Evolutionary conservation across 208 protist genomes (phyloP).

Genomic region (Trypanosoma caninum): DNA sequence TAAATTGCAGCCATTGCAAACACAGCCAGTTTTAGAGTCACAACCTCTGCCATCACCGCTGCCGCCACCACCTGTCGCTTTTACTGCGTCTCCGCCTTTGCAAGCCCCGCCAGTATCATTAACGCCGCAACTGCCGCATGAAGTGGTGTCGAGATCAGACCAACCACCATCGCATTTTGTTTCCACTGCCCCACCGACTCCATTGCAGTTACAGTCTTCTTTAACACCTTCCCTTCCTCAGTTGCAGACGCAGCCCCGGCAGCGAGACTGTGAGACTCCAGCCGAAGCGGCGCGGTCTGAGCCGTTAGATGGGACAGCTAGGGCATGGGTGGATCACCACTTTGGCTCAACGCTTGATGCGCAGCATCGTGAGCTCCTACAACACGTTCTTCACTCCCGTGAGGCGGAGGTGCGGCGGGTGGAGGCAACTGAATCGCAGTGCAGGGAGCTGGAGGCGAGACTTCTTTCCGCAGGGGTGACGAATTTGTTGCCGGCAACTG

Average conservation of each 20-base stretch:
- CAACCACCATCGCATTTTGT: no score
- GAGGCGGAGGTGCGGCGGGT: conserved; percentile 26
- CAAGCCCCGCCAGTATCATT: conserved; percentile 6
- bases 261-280: conserved; percentile 5
- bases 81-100: conserved; percentile 8
- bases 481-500: neutral
- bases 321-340: conserved; percentile 22
- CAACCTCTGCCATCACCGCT: conserved; percentile 8
- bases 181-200: no score
- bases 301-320: conserved; percentile 6
- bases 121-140: no score
- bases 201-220: no score
- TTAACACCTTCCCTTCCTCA: no score
- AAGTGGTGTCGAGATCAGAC: no score
- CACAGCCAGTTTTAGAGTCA: no score
- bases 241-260: neutral
- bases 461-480: neutral
- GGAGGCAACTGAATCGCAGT: conserved; percentile 23
- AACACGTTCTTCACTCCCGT: conserved; percentile 27
- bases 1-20: no score
- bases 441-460: conserved; percentile 14
- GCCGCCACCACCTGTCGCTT: conserved; percentile 4
- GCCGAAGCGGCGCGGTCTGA: neutral
- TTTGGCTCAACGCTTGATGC: conserved; percentile 23
- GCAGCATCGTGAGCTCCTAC: conserved; percentile 23